Percentiles rank a stretch among this genome's conserved stretches.
phyloP scores from a whole-genome alignment of 352 stramenopile species.

The Globisporangium takayamanum region DNA sequence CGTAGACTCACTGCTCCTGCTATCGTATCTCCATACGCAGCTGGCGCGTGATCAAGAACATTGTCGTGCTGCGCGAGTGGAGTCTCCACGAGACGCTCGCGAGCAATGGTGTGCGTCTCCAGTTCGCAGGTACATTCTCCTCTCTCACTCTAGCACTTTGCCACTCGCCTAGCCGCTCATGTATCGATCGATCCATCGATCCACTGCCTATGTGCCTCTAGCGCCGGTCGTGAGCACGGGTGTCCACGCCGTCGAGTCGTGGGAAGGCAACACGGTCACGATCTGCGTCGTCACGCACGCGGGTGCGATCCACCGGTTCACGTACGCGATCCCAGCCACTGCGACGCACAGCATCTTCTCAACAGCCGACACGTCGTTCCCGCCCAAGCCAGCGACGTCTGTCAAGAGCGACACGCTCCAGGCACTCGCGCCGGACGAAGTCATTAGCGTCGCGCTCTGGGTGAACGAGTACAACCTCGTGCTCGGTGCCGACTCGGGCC shows the following conservation, averaged over 20 bases:
- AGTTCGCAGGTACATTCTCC: slow-evolving; percentile 33
- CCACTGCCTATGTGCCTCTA: background rate
- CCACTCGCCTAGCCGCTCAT: background rate
- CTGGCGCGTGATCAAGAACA: slow-evolving; percentile 71
- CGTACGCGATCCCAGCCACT: slow-evolving; percentile 32
- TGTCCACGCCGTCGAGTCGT: slow-evolving; percentile 56
- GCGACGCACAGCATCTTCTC: slow-evolving; percentile 50
- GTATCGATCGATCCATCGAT: background rate
- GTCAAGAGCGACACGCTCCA: slow-evolving; percentile 38
- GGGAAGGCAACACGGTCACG: slow-evolving; percentile 43
- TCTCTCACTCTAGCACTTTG: background rate
- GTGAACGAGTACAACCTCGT: slow-evolving; percentile 77
- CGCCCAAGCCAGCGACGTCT: slow-evolving; percentile 29
- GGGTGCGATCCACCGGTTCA: slow-evolving; percentile 62
- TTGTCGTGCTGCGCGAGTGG: slow-evolving; percentile 63
- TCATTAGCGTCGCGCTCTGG: slow-evolving; percentile 60
- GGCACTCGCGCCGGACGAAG: slow-evolving; percentile 42
- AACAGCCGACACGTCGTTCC: slow-evolving; percentile 34
- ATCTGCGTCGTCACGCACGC: slow-evolving; percentile 64
- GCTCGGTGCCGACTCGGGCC: slow-evolving; percentile 49
- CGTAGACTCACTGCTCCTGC: background rate
- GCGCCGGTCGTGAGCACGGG: slow-evolving; percentile 49
- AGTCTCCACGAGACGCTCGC: slow-evolving; percentile 57
- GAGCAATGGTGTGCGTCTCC: slow-evolving; percentile 46
- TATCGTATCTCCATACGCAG: slow-evolving; percentile 9